A percentile compares a stretch with the other conserved stretches of the same genome.
Evolutionary conservation across 2,329 filamentous ascomycete species (phyloP).

Genomic region (Dactylellina cionopaga): DNA sequence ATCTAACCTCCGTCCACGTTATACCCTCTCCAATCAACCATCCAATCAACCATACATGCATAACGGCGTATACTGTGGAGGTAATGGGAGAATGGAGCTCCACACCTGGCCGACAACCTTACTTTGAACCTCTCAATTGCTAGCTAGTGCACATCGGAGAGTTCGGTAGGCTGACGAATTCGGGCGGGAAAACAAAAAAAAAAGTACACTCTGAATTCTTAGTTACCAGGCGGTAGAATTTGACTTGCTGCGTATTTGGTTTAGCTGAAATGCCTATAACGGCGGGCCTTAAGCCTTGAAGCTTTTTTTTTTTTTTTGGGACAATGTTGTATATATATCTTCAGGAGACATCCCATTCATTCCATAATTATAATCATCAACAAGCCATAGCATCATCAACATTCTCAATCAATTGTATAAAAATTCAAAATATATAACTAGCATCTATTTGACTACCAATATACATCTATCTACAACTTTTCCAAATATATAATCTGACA

Average conservation of each 20-base stretch:
- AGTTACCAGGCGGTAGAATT: too few relatives aligned
- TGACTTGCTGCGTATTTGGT: too few relatives aligned
- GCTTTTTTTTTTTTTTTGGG: neutral
- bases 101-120: too few relatives aligned
- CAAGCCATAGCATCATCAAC: slow-evolving; percentile 9
- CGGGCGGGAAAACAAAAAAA: slow-evolving; percentile 19
- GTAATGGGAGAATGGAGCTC: too few relatives aligned
- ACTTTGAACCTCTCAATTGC: too few relatives aligned
- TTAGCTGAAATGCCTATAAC: too few relatives aligned
- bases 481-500: too few relatives aligned
- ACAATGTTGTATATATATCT: too few relatives aligned
- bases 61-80: neutral
- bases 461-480: too few relatives aligned
- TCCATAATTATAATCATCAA: neutral
- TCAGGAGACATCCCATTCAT: neutral
- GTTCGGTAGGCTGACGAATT: slow-evolving; percentile 26
- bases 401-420: neutral
- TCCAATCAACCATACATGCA: too few relatives aligned
- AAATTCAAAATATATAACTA: neutral
- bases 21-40: too few relatives aligned
- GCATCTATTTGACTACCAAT: neutral
- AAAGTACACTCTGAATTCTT: neutral
- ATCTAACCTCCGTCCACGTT: neutral
- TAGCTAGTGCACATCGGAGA: slow-evolving; percentile 9
- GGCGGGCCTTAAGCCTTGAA: too few relatives aligned